Evolutionary conservation across 495 filamentous ascomycete species (phyloP), one percentile per base, ranked within the genome.

Genomic region (Daldinia caldariorum): DNA sequence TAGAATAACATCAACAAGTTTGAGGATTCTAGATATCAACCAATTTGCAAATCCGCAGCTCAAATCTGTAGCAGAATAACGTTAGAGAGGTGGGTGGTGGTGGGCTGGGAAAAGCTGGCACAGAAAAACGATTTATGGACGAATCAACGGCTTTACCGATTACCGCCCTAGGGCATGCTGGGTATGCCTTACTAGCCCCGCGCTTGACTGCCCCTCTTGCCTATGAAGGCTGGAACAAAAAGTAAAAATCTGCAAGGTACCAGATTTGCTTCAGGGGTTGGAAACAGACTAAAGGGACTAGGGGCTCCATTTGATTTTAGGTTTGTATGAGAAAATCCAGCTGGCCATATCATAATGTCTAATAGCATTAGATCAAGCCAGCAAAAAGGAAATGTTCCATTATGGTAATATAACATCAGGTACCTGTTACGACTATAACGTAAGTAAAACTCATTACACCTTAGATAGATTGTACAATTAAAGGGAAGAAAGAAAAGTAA

Each of bases 221-320:
- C 26, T 37, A 26, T 56, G 26, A 49, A 31, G 55, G 58, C 58
- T 55, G 55, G 70, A 69, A 61, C 32, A 45, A 38, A 47, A 39
- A 45, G 53, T 34, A 55, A 67, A 50, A 73, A 78, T 70, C 76
- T 77, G 76, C 73, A 78, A 80, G 79, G 78, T 69, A 80, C 79
- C 69, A 77, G 67, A 72, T 74, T 75, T 76, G 41, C 73, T 72
- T 72, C 77, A 74, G 62, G 74, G 74, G 67, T 60, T 70, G 62
- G 66, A 72, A 76, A 78, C 72, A 69, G 37, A 68, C 70, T 68
- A 77, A 63, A 78, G 70, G 69, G 29, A 68, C 70, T 68, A 77
- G 58, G 58, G 63, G 45, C 41, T 60, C 67, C 60, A 57, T 63
- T 62, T 67, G 63, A 70, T 64, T 43, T 67, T 54, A 39, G n/a